Evolutionary conservation across 2,329 filamentous ascomycete species (phyloP), one percentile per base, ranked within the genome.

Genomic region (Thielaviopsis punctulata): DNA sequence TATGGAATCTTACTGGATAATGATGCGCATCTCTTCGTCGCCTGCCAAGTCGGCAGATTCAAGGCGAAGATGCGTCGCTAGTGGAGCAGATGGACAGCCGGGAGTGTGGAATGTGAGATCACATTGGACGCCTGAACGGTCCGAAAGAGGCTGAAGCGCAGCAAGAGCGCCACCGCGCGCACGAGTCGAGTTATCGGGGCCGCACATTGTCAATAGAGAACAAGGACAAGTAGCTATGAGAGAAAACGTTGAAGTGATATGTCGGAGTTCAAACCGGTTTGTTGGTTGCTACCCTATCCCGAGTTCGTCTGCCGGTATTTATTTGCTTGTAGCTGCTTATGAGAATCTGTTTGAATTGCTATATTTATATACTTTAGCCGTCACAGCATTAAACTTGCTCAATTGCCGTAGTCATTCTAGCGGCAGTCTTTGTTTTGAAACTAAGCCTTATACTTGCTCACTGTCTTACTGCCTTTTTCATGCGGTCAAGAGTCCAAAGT

Each of bases 151-250:
- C 18, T 59, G 65, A 45, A 73, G 65, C 6, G 70, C 68, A 7
- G 64, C 71, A 48, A 73, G 64, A 15, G 71, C 71, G 30, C 71
- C 71, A 53, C 70, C 69, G 39, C 65, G 64, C 9, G 69, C 67
- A 46, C 64, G 60, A 53, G 66, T 63, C 10, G 65, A 64, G 52
- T 58, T 64, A 48, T 71, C 65, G 4, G 65, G 65, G 44, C 71
- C 69, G 56, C 71, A 73, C 71, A 73, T 73, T 39, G 12, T 61
- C 10, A 27, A 27, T 5, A 10, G 25, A n/a, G n/a, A n/a, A n/a
- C n/a, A n/a, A n/a, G n/a, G n/a, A n/a, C n/a, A n/a, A n/a, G n/a
- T n/a, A n/a, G n/a, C n/a, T n/a, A n/a, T 27, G 5, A 27, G 50
- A 46, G 25, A 43, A 25, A 36, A 18, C 19, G 24, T 6, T 24